phyloP scores from a whole-genome alignment of 2,329 filamentous ascomycete genomes.

The Gnomoniopsis smithogilvyi region DNA sequence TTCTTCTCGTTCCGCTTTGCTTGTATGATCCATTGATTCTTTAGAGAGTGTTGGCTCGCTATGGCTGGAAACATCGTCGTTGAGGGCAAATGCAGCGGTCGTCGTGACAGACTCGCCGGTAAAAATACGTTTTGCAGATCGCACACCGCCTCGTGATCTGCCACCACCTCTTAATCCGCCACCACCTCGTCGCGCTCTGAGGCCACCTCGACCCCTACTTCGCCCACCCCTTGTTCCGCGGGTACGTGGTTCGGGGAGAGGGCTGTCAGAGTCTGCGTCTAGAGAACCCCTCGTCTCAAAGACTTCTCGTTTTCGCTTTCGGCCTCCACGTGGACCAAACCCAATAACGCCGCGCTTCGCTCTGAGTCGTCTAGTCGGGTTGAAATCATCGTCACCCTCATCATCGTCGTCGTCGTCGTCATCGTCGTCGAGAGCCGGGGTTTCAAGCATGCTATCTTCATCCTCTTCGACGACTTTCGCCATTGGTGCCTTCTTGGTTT shows the following conservation, averaged over 20 bases:
- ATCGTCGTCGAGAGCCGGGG: constrained; percentile 17
- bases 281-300: background rate
- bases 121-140: background rate
- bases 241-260: constrained; percentile 3
- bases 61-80: constrained; percentile 10
- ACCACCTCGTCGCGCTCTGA: constrained; percentile 8
- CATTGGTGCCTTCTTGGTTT: constrained; percentile 14
- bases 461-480: constrained; percentile 5
- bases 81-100: constrained; percentile 9
- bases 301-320: constrained; percentile 14
- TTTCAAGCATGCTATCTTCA: background rate
- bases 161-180: constrained; percentile 7
- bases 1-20: too few species aligned
- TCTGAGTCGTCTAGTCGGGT: constrained; percentile 7
- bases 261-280: constrained; percentile 8
- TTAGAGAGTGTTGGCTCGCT: background rate
- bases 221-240: constrained; percentile 3
- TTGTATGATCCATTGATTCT: too few species aligned
- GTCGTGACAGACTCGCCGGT: constrained; percentile 5
- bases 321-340: constrained; percentile 10
- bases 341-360: constrained; percentile 4
- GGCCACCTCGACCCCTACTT: background rate
- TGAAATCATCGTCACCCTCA: constrained; percentile 18
- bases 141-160: background rate
- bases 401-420: constrained; percentile 23